These are phyloP conservation scores for Scorias spongiosa DNA, from an alignment of 2,329 filamentous ascomycete genomes.

Conservation along the genomic window DNA sequence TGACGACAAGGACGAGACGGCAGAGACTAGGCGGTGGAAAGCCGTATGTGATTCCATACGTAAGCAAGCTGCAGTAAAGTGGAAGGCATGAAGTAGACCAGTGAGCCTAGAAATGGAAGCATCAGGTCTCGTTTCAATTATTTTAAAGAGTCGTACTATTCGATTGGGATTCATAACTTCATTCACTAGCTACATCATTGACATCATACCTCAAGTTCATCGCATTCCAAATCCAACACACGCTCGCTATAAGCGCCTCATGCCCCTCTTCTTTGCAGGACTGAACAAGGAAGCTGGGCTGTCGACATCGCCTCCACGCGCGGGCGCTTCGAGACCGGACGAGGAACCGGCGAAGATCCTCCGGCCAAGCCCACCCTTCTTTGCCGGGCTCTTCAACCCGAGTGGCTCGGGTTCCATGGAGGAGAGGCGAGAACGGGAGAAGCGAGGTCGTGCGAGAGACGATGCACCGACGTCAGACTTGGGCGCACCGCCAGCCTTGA, in stretches of 20 bases:
- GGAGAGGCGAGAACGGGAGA: background rate
- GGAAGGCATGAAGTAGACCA: too few species aligned
- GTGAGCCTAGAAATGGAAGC: too few species aligned
- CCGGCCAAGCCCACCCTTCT: conserved; percentile 19
- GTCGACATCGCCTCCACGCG: background rate
- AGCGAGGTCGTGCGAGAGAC: background rate
- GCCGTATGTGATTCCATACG: too few species aligned
- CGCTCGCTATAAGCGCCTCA: background rate
- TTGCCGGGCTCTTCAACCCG: conserved; percentile 16
- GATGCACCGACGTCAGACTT: conserved; percentile 12
- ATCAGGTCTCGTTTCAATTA: too few species aligned
- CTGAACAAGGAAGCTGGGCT: background rate
- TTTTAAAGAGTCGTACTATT: too few species aligned
- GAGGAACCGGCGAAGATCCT: background rate
- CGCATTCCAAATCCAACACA: too few species aligned
- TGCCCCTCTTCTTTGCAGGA: background rate
- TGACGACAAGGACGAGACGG: too few species aligned
- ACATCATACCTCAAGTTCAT: too few species aligned
- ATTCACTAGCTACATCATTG: too few species aligned
- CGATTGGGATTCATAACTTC: too few species aligned
- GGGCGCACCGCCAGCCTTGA: conserved; percentile 3
- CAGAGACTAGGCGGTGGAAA: too few species aligned
- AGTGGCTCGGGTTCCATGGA: background rate
- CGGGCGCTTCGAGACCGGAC: background rate
- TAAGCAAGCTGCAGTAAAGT: too few species aligned